Evolutionary conservation across 2,329 filamentous ascomycete species (phyloP), one percentile per base, ranked within the genome.

Genomic region (Fusarium hainanense): DNA sequence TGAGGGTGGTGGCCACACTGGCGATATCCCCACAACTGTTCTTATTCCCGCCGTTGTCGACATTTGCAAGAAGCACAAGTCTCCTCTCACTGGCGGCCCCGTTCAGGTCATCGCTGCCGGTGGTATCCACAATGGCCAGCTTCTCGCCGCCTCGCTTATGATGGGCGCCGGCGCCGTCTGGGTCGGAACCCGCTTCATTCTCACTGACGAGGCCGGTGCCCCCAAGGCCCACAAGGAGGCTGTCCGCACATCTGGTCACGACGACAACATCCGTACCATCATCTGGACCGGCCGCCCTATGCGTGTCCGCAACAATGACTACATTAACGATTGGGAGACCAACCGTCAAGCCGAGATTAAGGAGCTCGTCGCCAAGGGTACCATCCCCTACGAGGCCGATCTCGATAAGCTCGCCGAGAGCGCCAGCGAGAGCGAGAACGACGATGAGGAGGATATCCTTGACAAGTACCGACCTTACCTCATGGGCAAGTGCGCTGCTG

Each of bases 241-340:
- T 66, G 96, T 99, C 74, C 89, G 90, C 77, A 98, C 95, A 44
- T 89, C 96, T 54, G 89, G 92, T 74, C 97, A 96, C 80, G 94
- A 98, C 82, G 96, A 99, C 83, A 99, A 97, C 78, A 85, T 98
- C 79, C 92, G 93, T 79, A 99, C 96, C 51, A 93, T 98, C 81
- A 99, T 99, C 84, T 99, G 98, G 88, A 99, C 96, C 60, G 96
- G 96, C 58, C 93, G 96, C 62, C 96, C 96, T 37, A 87, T 99
- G 78, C 93, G 96, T 73, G 96, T 99, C 63, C 91, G 94, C 79
- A 96, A 89, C 79, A 99, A 98, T 85, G 82, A 91, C 9, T 99
- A 99, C 83, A 98, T 99, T 77, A 81, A 89, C 78, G 93, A 97
- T 86, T 99, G 96, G 96, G 95, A 99, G 84, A 91, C 91, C 76